phyloP scores from a whole-genome alignment of 2,329 filamentous ascomycete genomes.

The Hyphodiscus sp. region DNA sequence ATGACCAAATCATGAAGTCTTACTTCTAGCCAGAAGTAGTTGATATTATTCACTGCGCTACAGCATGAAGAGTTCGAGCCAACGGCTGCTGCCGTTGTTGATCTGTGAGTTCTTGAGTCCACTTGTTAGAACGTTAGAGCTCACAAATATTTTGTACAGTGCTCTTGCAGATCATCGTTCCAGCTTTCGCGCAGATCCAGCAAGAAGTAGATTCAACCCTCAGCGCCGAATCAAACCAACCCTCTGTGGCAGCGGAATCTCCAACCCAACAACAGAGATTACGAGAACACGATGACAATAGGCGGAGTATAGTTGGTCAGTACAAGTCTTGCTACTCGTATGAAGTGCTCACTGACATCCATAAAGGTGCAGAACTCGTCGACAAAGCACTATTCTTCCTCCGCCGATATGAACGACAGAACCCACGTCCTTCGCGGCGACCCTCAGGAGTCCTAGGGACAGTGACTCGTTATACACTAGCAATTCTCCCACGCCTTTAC shows the following conservation, averaged over 20 bases:
- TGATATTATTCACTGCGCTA: conserved; percentile 11
- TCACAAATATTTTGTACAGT: conserved; percentile 15
- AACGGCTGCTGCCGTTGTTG: conserved; percentile 27
- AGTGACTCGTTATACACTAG: conserved; percentile 53
- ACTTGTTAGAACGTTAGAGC: neutral
- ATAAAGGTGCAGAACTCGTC: conserved; percentile 29
- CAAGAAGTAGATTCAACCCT: conserved; percentile 16
- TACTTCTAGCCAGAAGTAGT: conserved; percentile 25
- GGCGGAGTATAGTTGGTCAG: conserved; percentile 23
- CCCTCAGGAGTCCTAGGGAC: conserved; percentile 52
- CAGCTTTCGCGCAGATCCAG: conserved; percentile 16
- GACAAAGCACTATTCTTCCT: conserved; percentile 32
- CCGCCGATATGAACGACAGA: conserved; percentile 25
- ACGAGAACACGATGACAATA: conserved; percentile 16
- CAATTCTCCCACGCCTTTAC: conserved; percentile 57
- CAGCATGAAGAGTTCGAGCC: conserved; percentile 27
- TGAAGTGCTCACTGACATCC: conserved; percentile 14
- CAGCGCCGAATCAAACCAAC: conserved; percentile 19
- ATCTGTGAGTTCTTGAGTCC: conserved; percentile 23
- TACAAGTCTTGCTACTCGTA: neutral
- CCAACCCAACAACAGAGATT: conserved; percentile 23
- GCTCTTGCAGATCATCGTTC: conserved; percentile 22
- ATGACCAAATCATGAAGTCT: conserved; percentile 19
- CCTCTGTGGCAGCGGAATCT: conserved; percentile 22
- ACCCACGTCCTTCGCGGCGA: conserved; percentile 34